A percentile compares a stretch with the other conserved stretches of the same genome.
Evolutionary conservation across 345 rosid species (phyloP).

Genomic region (Aquilaria yunnanensis): DNA sequence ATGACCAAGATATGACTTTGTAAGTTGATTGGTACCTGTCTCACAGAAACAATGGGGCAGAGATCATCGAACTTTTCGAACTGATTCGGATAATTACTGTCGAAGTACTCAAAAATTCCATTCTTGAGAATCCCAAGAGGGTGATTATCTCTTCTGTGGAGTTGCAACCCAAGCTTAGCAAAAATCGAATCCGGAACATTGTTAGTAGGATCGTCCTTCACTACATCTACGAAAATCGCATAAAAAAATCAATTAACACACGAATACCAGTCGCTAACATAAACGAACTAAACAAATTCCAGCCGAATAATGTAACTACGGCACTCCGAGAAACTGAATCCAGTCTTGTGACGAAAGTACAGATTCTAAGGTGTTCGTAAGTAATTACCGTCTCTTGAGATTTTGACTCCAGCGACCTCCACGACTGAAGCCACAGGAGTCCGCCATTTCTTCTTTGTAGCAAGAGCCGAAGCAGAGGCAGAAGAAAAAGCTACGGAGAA

Average conservation of each 20-base stretch:
- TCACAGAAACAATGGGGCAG: slow-evolving; percentile 75
- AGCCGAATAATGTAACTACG: background rate
- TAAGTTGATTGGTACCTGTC: slow-evolving; percentile 45
- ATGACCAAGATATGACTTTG: background rate
- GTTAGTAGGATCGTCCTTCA: slow-evolving; percentile 91
- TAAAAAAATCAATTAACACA: slow-evolving; percentile 1
- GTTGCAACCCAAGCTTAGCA: slow-evolving; percentile 81
- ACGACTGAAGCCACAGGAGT: slow-evolving; percentile 53
- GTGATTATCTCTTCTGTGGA: slow-evolving; percentile 71
- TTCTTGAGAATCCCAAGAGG: slow-evolving; percentile 89
- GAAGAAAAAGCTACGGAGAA: slow-evolving; percentile 41
- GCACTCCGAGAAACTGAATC: slow-evolving; percentile 1
- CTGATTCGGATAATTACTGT: slow-evolving; percentile 48
- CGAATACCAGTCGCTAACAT: background rate
- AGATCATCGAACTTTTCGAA: slow-evolving; percentile 85
- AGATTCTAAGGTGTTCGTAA: background rate
- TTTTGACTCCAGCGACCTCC: slow-evolving; percentile 67
- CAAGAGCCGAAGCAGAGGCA: slow-evolving; percentile 24
- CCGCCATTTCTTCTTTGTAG: slow-evolving; percentile 35
- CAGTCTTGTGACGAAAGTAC: background rate
- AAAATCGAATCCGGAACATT: slow-evolving; percentile 87
- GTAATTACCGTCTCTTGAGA: slow-evolving; percentile 54
- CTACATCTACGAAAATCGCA: slow-evolving; percentile 55
- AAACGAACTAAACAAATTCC: background rate
- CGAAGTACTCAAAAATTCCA: slow-evolving; percentile 78